Evolutionary conservation across 305 asterid genomes (phyloP).

Genomic region (Fraxinus latifolia): DNA sequence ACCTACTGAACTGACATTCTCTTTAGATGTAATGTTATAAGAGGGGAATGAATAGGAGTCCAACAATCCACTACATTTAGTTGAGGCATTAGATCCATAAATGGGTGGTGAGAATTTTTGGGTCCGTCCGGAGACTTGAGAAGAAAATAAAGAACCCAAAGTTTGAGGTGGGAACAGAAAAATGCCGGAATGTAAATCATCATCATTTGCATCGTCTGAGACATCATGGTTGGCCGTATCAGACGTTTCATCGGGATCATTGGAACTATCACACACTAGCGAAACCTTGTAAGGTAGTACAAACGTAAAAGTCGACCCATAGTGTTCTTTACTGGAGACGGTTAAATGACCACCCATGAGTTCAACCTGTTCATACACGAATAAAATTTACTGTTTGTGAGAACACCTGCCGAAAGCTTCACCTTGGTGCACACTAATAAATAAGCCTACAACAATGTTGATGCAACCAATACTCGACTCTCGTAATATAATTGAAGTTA

Average conservation of each 20-base stretch:
- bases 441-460: background rate
- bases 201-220: slow-evolving; percentile 47
- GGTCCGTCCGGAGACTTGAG: slow-evolving; percentile 45
- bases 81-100: slow-evolving; percentile 30
- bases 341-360: slow-evolving; percentile 92
- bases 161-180: slow-evolving; percentile 81
- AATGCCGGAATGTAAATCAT: slow-evolving; percentile 53
- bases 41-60: slow-evolving; percentile 43
- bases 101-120: slow-evolving; percentile 34
- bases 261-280: slow-evolving; percentile 50
- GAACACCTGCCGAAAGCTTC: background rate
- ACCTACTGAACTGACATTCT: slow-evolving; percentile 32
- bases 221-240: slow-evolving; percentile 49
- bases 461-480: background rate
- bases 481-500: background rate
- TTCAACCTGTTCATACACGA: slow-evolving; percentile 60
- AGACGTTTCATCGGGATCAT: slow-evolving; percentile 68
- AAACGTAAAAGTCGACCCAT: slow-evolving; percentile 82
- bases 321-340: slow-evolving; percentile 64
- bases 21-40: slow-evolving; percentile 38
- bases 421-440: background rate
- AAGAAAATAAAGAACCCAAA: slow-evolving; percentile 56
- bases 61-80: slow-evolving; percentile 30
- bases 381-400: background rate
- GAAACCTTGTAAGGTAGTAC: slow-evolving; percentile 75